Evolutionary conservation across 73 alveolate species (phyloP).

Genomic region (Urostyla sp.): DNA sequence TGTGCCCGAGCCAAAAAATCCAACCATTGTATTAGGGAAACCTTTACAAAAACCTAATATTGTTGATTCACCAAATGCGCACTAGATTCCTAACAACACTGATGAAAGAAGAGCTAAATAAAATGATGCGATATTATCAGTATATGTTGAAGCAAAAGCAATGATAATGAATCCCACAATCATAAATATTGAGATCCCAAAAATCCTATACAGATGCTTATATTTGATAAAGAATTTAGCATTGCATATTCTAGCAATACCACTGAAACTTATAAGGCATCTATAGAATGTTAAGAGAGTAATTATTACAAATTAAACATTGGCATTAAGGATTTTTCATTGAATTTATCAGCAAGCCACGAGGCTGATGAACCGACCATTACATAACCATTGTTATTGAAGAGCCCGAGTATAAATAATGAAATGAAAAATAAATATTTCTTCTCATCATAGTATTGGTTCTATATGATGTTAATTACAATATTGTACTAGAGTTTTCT

Average conservation of each 20-base stretch:
- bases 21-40: constrained; percentile 69
- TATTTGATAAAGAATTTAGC: constrained; percentile 45
- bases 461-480: no score
- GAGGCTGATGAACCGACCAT: constrained; percentile 71
- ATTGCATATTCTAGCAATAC: constrained; percentile 36
- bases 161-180: constrained; percentile 45
- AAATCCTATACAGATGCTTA: constrained; percentile 19
- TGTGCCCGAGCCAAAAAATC: constrained; percentile 79
- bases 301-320: constrained; percentile 47
- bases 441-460: no score
- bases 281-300: not conserved
- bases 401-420: constrained; percentile 59
- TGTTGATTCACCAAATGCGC: constrained; percentile 67
- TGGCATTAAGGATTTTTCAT: constrained; percentile 66
- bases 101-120: constrained; percentile 64
- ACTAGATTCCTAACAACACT: constrained; percentile 56
- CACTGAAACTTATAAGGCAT: constrained; percentile 36
- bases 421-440: constrained; percentile 18
- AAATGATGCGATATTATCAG: constrained; percentile 51
- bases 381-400: constrained; percentile 73
- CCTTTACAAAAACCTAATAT: constrained; percentile 66
- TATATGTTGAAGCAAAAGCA: constrained; percentile 27
- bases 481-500: no score
- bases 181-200: constrained; percentile 36
- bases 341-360: constrained; percentile 57